Evolutionary conservation across 1,139 yeast species (phyloP).

Genomic region (Spencermartinsiella ligniputridi): DNA sequence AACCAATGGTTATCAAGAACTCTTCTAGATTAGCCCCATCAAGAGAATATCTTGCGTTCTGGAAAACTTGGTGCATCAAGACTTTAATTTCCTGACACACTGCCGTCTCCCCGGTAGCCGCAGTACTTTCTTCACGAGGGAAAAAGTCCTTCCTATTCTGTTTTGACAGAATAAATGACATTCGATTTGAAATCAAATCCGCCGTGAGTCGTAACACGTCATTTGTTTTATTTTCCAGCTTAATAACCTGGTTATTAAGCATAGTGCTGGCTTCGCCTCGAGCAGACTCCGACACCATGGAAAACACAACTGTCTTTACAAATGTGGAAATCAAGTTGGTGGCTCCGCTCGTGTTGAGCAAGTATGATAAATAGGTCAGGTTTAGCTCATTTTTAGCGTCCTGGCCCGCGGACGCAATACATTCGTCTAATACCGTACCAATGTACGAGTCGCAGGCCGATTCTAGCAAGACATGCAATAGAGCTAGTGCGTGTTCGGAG

Average conservation of each 20-base stretch:
- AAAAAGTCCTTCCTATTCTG: constrained; percentile 61
- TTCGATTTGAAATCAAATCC: constrained; percentile 34
- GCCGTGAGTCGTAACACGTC: constrained; percentile 58
- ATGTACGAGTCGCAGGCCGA: constrained; percentile 73
- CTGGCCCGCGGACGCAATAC: constrained; percentile 43
- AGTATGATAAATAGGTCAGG: constrained; percentile 46
- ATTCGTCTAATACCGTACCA: constrained; percentile 69
- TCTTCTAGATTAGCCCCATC: constrained; percentile 51
- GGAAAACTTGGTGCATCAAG: constrained; percentile 44
- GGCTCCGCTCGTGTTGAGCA: constrained; percentile 58
- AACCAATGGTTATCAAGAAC: constrained; percentile 57
- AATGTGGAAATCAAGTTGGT: constrained; percentile 65
- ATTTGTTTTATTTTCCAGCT: constrained; percentile 68
- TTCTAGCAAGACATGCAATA: constrained; percentile 61
- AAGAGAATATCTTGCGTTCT: constrained; percentile 35
- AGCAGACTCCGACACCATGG: constrained; percentile 54
- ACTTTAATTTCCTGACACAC: constrained; percentile 60
- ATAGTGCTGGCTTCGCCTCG: constrained; percentile 59
- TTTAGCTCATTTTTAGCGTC: constrained; percentile 38
- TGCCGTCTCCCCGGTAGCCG: constrained; percentile 38
- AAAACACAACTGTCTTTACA: constrained; percentile 65
- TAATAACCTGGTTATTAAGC: constrained; percentile 62
- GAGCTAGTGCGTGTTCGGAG: constrained; percentile 59
- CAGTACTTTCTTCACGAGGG: constrained; percentile 43
- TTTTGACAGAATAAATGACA: constrained; percentile 44